Base-by-base conservation (phyloP, 345 rosid species). In the Excoecaria agallocha region DNA sequence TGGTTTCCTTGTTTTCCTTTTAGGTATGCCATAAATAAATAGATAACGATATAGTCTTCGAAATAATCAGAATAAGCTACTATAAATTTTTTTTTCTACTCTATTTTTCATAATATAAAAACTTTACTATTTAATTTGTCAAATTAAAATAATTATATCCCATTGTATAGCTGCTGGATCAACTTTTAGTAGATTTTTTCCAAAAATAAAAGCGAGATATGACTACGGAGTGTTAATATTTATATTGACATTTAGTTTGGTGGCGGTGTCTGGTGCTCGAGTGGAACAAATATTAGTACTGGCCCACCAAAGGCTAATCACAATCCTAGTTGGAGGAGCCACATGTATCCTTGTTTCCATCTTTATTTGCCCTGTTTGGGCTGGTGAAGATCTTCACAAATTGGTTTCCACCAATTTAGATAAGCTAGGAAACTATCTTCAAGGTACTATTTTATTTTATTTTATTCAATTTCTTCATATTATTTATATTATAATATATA, bases 171-270 rank as follows among this genome's bases (percentile, higher is more conserved):
- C 82, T 65, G 73, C 79, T 20, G 69, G 50, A 35, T 74, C 73
- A 2, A 78, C 82, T 49, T 84, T 84, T 59, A 45, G 70, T 5
- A 22, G 86, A 76, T 84, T 84, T 66, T 76, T 84, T 52, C 86
- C 86, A 8, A 54, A 10, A 30, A 58, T 84, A 72, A 84, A 84
- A 45, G 86, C 84, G 49, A 84, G 75, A 81, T 84, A 81, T 45
- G 84, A 84, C 51, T 81, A 84, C 58, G 86, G 86, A 51, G 67
- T 84, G 12, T 38, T 81, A 72, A 65, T 84, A 41, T 84, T 81
- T 30, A 78, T 81, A 73, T 51, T 84, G 61, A 84, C 84, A 37
- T 84, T 81, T 72, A 62, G 82, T 35, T 37, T 84, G 79, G 76
- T 84, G 35, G 63, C 86, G 0, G 69, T 81, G 1, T 81, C 83